Evolutionary conservation across 2,329 filamentous ascomycete species (phyloP).

Genomic region (Epichloe elymi): DNA sequence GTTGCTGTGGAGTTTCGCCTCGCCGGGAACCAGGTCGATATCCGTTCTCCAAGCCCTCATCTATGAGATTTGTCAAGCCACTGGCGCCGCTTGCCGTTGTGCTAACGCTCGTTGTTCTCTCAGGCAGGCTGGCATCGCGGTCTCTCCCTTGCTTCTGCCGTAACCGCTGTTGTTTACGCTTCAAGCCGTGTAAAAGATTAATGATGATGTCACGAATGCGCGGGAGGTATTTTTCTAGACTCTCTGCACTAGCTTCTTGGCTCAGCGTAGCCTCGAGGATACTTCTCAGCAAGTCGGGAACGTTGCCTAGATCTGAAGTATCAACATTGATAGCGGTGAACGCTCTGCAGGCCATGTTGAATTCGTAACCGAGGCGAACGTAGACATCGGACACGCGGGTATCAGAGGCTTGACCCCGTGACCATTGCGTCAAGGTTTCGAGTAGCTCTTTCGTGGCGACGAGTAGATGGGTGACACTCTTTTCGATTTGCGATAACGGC

Average conservation of each 20-base stretch:
- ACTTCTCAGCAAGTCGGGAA: conserved; percentile 76
- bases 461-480: conserved; percentile 93
- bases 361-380: conserved; percentile 92
- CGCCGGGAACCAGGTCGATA: conserved; percentile 29
- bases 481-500: conserved; percentile 89
- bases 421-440: conserved; percentile 97
- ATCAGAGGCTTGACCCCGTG: conserved; percentile 79
- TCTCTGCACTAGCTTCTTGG: conserved; percentile 88
- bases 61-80: conserved; percentile 41
- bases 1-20: conserved; percentile 14
- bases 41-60: conserved; percentile 44
- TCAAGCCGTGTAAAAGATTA: conserved; percentile 86
- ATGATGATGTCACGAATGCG: conserved; percentile 98
- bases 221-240: conserved; percentile 84
- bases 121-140: conserved; percentile 32
- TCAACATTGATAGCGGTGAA: conserved; percentile 97
- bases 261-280: conserved; percentile 94
- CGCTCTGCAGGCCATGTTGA: conserved; percentile 95
- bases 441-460: conserved; percentile 96
- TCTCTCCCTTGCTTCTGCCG: conserved; percentile 49
- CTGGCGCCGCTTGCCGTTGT: conserved; percentile 45
- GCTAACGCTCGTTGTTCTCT: conserved; percentile 44
- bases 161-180: conserved; percentile 90
- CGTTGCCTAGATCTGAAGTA: conserved; percentile 84
- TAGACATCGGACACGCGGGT: conserved; percentile 97